These are phyloP conservation scores for Scleroderma bovista DNA, from an alignment of 768 basidiomycete species.

Conservation along the genomic window DNA sequence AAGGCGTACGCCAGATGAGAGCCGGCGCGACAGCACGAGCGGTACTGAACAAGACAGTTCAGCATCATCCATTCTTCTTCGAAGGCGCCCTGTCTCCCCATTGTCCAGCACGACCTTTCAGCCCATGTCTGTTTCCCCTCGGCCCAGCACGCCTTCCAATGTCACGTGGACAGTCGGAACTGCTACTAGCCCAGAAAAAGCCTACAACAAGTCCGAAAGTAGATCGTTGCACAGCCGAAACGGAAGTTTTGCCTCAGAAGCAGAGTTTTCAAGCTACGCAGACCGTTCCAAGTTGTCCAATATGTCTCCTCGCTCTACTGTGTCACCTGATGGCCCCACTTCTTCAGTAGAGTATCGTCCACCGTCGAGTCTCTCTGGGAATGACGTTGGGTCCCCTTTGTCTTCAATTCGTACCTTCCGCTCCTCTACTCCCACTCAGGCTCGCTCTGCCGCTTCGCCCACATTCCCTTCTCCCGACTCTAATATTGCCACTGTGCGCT, in stretches of 20 bases:
- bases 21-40: slow-evolving; percentile 31
- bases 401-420: slow-evolving; percentile 40
- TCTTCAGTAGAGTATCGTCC: slow-evolving; percentile 32
- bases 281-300: slow-evolving; percentile 39
- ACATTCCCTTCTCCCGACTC: slow-evolving; percentile 32
- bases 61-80: slow-evolving; percentile 42
- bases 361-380: slow-evolving; percentile 44
- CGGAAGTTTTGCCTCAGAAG: slow-evolving; percentile 49
- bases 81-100: slow-evolving; percentile 70
- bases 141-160: slow-evolving; percentile 64
- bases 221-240: slow-evolving; percentile 44
- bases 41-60: slow-evolving; percentile 33
- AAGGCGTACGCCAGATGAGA: slow-evolving; percentile 56
- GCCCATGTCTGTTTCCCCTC: slow-evolving; percentile 49
- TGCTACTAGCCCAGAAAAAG: slow-evolving; percentile 27
- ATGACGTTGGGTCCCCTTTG: slow-evolving; percentile 44
- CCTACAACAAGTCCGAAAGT: slow-evolving; percentile 26
- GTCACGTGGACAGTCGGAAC: slow-evolving; percentile 58
- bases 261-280: slow-evolving; percentile 16
- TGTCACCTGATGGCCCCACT: slow-evolving; percentile 17
- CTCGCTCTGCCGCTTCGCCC: slow-evolving; percentile 49
- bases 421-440: slow-evolving; percentile 67
- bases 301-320: slow-evolving; percentile 37
- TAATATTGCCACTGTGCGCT: slow-evolving; percentile 39
- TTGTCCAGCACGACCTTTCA: slow-evolving; percentile 57